phyloP scores from a whole-genome alignment of 2,329 filamentous ascomycete genomes.

The Apiospora koreana region DNA sequence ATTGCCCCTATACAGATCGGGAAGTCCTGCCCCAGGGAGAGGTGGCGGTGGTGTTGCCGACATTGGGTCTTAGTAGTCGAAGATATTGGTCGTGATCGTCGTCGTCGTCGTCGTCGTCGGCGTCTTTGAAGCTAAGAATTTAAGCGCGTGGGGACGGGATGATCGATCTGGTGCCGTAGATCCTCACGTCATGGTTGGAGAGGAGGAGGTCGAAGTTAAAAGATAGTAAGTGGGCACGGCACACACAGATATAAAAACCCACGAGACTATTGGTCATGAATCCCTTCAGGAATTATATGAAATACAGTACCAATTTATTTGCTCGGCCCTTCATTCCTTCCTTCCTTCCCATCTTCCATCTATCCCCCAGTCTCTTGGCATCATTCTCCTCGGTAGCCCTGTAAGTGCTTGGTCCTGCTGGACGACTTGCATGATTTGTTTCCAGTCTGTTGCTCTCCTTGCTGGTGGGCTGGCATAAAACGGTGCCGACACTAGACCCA shows the following conservation, averaged over 20 bases:
- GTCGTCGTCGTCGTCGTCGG: neutral
- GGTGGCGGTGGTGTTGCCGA: neutral
- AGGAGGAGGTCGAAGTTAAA: neutral
- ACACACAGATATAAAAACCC: neutral
- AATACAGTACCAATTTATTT: neutral
- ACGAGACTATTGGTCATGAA: neutral
- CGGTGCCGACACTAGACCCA: neutral
- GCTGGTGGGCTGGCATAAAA: neutral
- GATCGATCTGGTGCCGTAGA: neutral
- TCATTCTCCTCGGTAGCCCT: neutral
- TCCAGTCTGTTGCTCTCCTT: neutral
- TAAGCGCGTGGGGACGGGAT: neutral
- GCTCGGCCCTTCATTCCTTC: neutral
- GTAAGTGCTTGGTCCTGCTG: neutral
- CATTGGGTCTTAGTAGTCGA: neutral
- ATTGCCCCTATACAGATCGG: conserved; percentile 7
- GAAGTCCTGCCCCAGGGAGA: conserved; percentile 9
- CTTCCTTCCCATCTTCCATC: neutral
- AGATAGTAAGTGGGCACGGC: neutral
- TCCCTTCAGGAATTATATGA: neutral
- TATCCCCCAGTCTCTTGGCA: neutral
- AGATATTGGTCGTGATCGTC: neutral
- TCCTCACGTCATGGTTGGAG: neutral
- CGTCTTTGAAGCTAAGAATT: neutral
- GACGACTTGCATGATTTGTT: neutral